Conservation (phyloP, 495 filamentous ascomycete species). For the Neurospora africana region DNA sequence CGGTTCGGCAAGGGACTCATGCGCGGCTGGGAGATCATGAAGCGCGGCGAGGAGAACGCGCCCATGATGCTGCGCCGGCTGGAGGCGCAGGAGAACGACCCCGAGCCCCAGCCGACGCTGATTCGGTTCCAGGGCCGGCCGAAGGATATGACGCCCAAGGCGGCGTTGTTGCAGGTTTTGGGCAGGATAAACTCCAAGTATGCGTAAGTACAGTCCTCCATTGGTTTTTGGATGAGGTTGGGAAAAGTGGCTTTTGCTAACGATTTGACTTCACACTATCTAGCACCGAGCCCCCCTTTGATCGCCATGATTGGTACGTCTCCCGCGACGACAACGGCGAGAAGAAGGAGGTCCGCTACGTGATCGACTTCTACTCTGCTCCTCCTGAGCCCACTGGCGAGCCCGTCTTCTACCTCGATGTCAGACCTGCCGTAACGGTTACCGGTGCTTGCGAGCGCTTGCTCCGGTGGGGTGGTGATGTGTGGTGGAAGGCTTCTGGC, state of each 20-base stretch:
- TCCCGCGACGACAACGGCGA: constrained; percentile 51
- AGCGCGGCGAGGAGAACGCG: constrained; percentile 54
- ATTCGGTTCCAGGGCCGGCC: constrained; percentile 82
- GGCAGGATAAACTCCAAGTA: constrained; percentile 65
- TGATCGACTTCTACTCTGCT: constrained; percentile 95
- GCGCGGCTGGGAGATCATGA: constrained; percentile 64
- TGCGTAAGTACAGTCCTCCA: constrained; percentile 38
- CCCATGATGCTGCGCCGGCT: constrained; percentile 21
- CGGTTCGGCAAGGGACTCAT: constrained; percentile 63
- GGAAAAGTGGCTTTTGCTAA: neutral
- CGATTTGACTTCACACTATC: neutral
- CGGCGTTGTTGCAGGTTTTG: constrained; percentile 64
- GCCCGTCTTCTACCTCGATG: constrained; percentile 93
- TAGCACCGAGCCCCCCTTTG: constrained; percentile 80
- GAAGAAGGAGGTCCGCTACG: constrained; percentile 73
- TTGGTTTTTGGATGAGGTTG: neutral
- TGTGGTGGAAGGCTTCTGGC: constrained; percentile 86
- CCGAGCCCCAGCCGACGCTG: constrained; percentile 50
- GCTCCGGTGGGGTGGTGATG: constrained; percentile 82
- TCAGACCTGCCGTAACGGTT: constrained; percentile 88
- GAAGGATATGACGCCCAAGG: constrained; percentile 82
- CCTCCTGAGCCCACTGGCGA: constrained; percentile 80
- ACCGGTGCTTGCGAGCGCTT: constrained; percentile 71
- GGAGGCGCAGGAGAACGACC: constrained; percentile 23
- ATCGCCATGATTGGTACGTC: constrained; percentile 96